phyloP scores from a whole-genome alignment of 2,329 filamentous ascomycete genomes.

The Immersiporthe knoxdaviesiana region DNA sequence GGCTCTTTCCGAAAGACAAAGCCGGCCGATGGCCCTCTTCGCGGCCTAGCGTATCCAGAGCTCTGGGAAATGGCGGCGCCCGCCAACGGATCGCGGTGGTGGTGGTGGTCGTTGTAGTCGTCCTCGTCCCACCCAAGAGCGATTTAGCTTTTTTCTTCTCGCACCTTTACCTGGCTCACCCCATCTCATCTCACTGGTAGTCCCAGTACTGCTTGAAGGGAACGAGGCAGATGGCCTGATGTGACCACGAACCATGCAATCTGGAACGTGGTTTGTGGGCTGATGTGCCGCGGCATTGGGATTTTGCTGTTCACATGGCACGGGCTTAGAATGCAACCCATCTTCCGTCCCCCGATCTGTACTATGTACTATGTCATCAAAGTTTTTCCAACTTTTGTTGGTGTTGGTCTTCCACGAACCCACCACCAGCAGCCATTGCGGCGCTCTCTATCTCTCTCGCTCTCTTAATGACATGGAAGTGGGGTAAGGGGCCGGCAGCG shows the following conservation, averaged over 20 bases:
- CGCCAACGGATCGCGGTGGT: conserved; percentile 13
- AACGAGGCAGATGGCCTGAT: conserved; percentile 8
- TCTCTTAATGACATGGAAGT: conserved; percentile 8
- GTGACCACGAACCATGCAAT: conserved; percentile 2
- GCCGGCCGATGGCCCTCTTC: conserved; percentile 20
- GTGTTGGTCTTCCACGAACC: neutral
- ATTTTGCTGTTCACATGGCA: too few relatives aligned
- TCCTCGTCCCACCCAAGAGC: conserved; percentile 10
- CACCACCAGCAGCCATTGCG: neutral
- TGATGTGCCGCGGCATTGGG: too few relatives aligned
- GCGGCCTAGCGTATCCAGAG: conserved; percentile 26
- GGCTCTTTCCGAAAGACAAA: conserved; percentile 25
- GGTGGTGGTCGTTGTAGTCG: too few relatives aligned
- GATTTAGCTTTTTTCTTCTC: conserved; percentile 10
- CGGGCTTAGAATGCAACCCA: too few relatives aligned
- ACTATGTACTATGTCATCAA: neutral
- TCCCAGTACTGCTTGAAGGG: too few relatives aligned
- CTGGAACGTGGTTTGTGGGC: conserved; percentile 11
- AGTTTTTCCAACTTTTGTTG: too few relatives aligned
- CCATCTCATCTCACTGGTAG: conserved; percentile 8
- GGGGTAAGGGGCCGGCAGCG: neutral
- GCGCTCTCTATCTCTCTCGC: too few relatives aligned
- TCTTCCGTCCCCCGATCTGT: too few relatives aligned
- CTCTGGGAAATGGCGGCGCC: conserved; percentile 25
- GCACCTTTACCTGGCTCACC: conserved; percentile 10